phyloP scores from a whole-genome alignment of 2,329 filamentous ascomycete genomes.

The Aspergillus fructus region DNA sequence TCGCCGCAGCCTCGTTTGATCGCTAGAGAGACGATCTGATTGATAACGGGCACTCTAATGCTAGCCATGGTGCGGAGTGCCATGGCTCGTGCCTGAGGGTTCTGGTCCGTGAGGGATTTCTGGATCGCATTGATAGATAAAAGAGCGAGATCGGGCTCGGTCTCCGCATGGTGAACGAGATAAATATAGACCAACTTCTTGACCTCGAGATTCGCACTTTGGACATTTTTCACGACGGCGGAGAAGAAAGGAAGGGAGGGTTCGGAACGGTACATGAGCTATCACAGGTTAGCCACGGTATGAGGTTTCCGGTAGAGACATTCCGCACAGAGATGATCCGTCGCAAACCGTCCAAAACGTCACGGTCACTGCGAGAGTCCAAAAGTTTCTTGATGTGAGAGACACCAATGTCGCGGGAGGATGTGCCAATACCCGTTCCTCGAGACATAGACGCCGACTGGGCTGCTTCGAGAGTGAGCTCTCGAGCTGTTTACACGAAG shows the following conservation, averaged over 20 bases:
- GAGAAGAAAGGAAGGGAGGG: constrained; percentile 92
- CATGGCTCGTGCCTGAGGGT: constrained; percentile 85
- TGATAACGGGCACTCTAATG: constrained; percentile 95
- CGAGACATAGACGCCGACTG: constrained; percentile 70
- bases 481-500: constrained; percentile 66
- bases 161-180: constrained; percentile 91
- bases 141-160: constrained; percentile 90
- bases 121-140: constrained; percentile 99
- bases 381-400: constrained; percentile 90
- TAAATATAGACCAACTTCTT: constrained; percentile 99
- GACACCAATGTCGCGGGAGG: constrained; percentile 68
- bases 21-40: constrained; percentile 91
- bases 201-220: constrained; percentile 88
- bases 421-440: constrained; percentile 54
- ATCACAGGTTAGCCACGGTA: constrained; percentile 16
- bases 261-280: constrained; percentile 95
- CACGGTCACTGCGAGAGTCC: constrained; percentile 88
- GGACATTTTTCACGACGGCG: constrained; percentile 97
- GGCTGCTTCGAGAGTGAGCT: constrained; percentile 95
- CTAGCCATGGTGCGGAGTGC: constrained; percentile 96
- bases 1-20: constrained; percentile 93
- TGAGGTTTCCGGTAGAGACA: background rate
- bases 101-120: constrained; percentile 90
- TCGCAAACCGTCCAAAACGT: constrained; percentile 87
- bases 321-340: constrained; percentile 75